Evolutionary conservation across 2,329 filamentous ascomycete genomes (phyloP), one percentile per base, ranked within the genome.

Genomic region (Diaporthe ilicicola): DNA sequence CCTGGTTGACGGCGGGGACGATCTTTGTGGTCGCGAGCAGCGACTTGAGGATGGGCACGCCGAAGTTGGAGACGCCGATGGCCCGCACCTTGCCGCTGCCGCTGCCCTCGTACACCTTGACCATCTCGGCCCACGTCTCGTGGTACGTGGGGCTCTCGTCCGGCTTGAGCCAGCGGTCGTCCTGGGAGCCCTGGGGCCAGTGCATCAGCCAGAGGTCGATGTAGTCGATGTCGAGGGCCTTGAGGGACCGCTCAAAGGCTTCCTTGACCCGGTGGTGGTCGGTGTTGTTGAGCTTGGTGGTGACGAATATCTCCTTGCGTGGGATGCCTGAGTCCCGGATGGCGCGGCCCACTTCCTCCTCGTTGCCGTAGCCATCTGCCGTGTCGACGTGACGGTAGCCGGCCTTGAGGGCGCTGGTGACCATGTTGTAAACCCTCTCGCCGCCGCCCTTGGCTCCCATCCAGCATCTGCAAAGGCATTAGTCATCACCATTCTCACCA

Each of bases 21-120:
- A 78, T 76, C 54, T 81, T 81, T 4, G 84, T 82, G 73, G 89
- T 85, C 75, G 86, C 87, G 72, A 92, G 84, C 29, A 92, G 86
- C 76, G 85, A 90, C 82, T 92, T 89, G 32, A 92, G 83, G 80
- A 92, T 90, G 78, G 84, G 85, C 78, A 91, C 90, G 74, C 84
- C 88, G 76, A 92, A 92, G 84, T 92, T 93, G 77, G 89, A 91
- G 70, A 92, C 88, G 78, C 90, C 90, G 74, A 92, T 91, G 81
- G 90, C 90, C 79, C 84, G 86, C 66, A 90, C 90, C 76, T 90
- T 90, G 75, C 87, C 86, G 48, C 90, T 90, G 75, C 87, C 86
- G 48, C 84, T 85, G n/a, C 19, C 44, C 12, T 79, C 84, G 39
- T 83, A 82, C 27, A 89, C 81, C 80, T 87, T 87, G 46, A 70